Percentiles rank a stretch among this genome's conserved stretches.
These are phyloP conservation scores for Myxozyma geophila DNA, from an alignment of 805 yeast genomes.

Conservation along the genomic window DNA sequence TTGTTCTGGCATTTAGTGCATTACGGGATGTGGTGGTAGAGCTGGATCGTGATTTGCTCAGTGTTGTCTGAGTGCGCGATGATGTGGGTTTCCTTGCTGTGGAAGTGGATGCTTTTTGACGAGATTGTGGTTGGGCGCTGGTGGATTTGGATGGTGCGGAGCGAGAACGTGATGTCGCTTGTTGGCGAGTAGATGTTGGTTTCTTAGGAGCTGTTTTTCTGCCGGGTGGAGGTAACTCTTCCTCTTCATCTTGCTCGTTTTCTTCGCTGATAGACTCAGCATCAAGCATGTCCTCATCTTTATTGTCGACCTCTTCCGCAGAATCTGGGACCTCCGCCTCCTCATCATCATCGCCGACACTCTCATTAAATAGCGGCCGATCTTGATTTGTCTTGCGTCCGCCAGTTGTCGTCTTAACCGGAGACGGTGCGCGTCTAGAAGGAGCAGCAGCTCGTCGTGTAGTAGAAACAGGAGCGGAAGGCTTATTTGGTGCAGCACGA, in stretches of 20 bases:
- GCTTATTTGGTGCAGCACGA: background rate
- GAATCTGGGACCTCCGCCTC: background rate
- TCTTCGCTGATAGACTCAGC: background rate
- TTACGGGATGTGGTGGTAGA: no score
- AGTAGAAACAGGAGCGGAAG: background rate
- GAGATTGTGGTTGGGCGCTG: background rate
- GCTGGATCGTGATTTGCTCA: no score
- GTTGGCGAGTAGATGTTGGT: background rate
- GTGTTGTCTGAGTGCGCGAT: no score
- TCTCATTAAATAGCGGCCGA: slow-evolving; percentile 9
- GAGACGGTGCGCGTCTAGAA: background rate
- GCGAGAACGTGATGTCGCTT: background rate
- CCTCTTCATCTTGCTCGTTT: slow-evolving; percentile 1
- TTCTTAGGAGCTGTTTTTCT: background rate
- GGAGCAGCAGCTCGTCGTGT: background rate
- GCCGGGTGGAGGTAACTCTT: background rate
- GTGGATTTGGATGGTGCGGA: background rate
- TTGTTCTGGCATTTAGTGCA: background rate
- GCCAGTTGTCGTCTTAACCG: background rate
- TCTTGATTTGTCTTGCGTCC: background rate
- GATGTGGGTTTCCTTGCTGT: background rate
- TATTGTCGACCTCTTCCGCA: slow-evolving; percentile 1
- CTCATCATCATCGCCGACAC: background rate
- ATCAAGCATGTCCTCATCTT: slow-evolving; percentile 1
- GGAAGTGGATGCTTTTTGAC: background rate